Evolutionary conservation across 148 eudicot genomes (phyloP).

Genomic region (Cornus florida): DNA sequence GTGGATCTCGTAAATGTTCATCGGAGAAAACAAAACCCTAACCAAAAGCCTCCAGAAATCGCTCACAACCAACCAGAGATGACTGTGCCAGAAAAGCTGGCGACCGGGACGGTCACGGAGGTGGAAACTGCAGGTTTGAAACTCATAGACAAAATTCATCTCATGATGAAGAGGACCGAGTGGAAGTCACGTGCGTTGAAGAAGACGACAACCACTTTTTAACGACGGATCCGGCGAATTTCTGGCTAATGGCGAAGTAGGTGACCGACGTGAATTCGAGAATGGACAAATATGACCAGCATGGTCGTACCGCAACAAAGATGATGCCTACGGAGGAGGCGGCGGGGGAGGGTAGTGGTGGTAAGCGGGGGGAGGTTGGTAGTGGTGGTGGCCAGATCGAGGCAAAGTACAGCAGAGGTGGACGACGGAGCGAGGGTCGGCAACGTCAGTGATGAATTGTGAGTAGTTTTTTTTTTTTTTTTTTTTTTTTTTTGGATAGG

Average conservation of each 20-base stretch:
- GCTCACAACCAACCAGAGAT: constrained; percentile 3
- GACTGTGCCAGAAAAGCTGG: background rate
- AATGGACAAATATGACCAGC: constrained; percentile 14
- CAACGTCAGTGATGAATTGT: too few species aligned
- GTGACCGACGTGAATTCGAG: constrained; percentile 65
- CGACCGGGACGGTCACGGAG: constrained; percentile 24
- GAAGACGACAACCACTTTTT: constrained; percentile 68
- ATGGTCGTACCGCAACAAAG: too few species aligned
- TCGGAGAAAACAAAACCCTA: constrained; percentile 50
- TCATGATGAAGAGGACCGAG: constrained; percentile 38
- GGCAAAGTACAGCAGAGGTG: too few species aligned
- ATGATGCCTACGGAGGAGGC: too few species aligned
- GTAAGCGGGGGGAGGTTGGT: too few species aligned
- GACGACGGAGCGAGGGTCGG: too few species aligned
- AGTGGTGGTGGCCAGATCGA: too few species aligned
- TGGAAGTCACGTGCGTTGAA: constrained; percentile 73
- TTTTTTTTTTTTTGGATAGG: too few species aligned
- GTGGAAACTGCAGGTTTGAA: background rate
- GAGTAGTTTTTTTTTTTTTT: too few species aligned
- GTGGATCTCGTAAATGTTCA: constrained; percentile 56
- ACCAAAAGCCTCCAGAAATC: constrained; percentile 42
- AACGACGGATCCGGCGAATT: constrained; percentile 69
- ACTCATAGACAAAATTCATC: constrained; percentile 1
- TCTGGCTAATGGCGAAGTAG: constrained; percentile 86
- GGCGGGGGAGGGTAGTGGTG: too few species aligned